Evolutionary conservation across 148 eudicot genomes (phyloP).

Genomic region (Camellia sinensis): DNA sequence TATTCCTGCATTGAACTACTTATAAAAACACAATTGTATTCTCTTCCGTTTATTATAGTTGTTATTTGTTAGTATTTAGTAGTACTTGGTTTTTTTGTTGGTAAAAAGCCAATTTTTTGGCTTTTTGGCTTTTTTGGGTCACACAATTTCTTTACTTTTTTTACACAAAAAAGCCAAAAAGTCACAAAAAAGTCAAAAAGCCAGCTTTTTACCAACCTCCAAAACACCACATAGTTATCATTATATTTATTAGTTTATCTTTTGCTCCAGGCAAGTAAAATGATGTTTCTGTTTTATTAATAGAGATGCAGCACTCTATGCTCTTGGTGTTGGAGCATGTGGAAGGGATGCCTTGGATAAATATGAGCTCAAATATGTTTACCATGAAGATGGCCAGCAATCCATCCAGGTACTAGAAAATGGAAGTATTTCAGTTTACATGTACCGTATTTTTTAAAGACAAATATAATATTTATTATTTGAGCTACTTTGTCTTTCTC

Average conservation of each 20-base stretch:
- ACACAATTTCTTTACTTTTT: too few species aligned
- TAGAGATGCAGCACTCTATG: constrained; percentile 90
- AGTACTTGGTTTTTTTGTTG: background rate
- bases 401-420: constrained; percentile 54
- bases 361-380: constrained; percentile 82
- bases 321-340: constrained; percentile 93
- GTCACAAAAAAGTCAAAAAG: too few species aligned
- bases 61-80: background rate
- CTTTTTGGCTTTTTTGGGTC: too few species aligned
- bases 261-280: background rate
- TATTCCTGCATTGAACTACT: background rate
- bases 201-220: too few species aligned
- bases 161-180: too few species aligned
- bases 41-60: constrained; percentile 1
- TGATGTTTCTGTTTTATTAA: constrained; percentile 6
- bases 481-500: background rate
- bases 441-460: too few species aligned
- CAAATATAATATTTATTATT: background rate
- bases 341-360: constrained; percentile 70
- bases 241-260: background rate
- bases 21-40: background rate
- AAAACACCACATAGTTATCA: background rate
- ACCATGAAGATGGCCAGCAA: constrained; percentile 81
- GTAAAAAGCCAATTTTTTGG: too few species aligned
- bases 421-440: background rate